Evolutionary conservation across 495 filamentous ascomycete species (phyloP).

Genomic region (Parathielavia hyrcaniae): DNA sequence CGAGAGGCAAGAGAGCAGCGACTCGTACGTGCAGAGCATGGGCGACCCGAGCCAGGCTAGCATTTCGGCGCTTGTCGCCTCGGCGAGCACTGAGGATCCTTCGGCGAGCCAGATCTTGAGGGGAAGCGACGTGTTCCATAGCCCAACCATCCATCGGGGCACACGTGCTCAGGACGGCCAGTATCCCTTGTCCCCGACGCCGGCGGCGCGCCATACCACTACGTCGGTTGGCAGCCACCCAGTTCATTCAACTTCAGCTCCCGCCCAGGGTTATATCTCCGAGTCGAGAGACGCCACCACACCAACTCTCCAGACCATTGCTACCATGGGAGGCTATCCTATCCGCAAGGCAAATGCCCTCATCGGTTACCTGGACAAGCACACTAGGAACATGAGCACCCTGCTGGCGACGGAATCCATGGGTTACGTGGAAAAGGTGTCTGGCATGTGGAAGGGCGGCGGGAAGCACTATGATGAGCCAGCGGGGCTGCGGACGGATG

Average conservation of each 20-base stretch:
- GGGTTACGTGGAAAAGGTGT: slow-evolving; percentile 95
- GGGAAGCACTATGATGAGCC: slow-evolving; percentile 80
- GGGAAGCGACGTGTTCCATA: slow-evolving; percentile 81
- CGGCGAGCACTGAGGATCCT: slow-evolving; percentile 70
- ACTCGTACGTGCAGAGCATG: slow-evolving; percentile 69
- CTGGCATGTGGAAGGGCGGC: slow-evolving; percentile 93
- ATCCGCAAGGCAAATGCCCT: slow-evolving; percentile 80
- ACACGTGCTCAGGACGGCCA: slow-evolving; percentile 9
- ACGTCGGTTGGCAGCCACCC: slow-evolving; percentile 14
- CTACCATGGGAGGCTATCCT: slow-evolving; percentile 70
- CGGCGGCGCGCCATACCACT: slow-evolving; percentile 12
- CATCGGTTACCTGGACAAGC: slow-evolving; percentile 73
- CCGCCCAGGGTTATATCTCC: slow-evolving; percentile 39
- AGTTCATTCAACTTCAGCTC: slow-evolving; percentile 20
- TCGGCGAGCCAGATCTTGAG: slow-evolving; percentile 87
- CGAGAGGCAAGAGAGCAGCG: slow-evolving; percentile 60
- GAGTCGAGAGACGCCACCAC: slow-evolving; percentile 39
- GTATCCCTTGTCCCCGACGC: slow-evolving; percentile 4
- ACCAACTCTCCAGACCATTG: slow-evolving; percentile 62
- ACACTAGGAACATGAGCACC: slow-evolving; percentile 71
- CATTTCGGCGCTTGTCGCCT: slow-evolving; percentile 59
- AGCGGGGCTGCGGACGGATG: slow-evolving; percentile 59
- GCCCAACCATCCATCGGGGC: slow-evolving; percentile 60
- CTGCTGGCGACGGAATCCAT: slow-evolving; percentile 88
- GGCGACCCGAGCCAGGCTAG: slow-evolving; percentile 54